A percentile compares a stretch with the other conserved stretches of the same genome.
Conservation (phyloP, 139 green algal species). For the Chlamydomonas sphaeroides region DNA sequence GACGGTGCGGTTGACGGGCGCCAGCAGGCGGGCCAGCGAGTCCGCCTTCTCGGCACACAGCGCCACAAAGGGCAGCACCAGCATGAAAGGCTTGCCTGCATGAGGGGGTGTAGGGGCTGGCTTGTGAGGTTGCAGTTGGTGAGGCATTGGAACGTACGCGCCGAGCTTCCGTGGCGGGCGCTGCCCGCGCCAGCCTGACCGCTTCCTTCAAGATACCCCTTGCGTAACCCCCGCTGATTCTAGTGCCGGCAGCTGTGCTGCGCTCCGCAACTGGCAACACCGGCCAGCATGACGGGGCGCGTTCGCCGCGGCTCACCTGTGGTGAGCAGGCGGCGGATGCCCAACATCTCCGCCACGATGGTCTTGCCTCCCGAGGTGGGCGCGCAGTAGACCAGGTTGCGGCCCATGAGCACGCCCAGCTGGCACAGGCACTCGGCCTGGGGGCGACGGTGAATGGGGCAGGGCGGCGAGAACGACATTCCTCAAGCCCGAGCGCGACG, state of each 20-base stretch:
- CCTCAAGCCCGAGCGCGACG: no score
- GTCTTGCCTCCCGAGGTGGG: conserved; percentile 84
- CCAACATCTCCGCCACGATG: conserved; percentile 81
- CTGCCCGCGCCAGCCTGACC: no score
- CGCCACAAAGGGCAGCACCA: conserved; percentile 79
- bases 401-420: conserved; percentile 71
- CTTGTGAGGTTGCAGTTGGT: no score
- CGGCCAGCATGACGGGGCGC: neutral
- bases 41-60: conserved; percentile 75
- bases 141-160: no score
- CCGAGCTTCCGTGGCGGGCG: no score
- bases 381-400: conserved; percentile 87
- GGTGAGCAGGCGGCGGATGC: conserved; percentile 62
- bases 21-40: conserved; percentile 55
- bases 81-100: conserved; percentile 57
- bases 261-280: no score
- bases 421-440: conserved; percentile 71
- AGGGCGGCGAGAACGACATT: no score
- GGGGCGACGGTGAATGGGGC: neutral
- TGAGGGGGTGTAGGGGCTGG: neutral
- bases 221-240: no score
- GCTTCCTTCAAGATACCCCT: no score
- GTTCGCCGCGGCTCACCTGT: conserved; percentile 48
- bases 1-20: conserved; percentile 48
- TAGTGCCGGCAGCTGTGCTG: no score